phyloP scores from a whole-genome alignment of 1,139 yeast species.

The Magnusiomyces ingens region DNA sequence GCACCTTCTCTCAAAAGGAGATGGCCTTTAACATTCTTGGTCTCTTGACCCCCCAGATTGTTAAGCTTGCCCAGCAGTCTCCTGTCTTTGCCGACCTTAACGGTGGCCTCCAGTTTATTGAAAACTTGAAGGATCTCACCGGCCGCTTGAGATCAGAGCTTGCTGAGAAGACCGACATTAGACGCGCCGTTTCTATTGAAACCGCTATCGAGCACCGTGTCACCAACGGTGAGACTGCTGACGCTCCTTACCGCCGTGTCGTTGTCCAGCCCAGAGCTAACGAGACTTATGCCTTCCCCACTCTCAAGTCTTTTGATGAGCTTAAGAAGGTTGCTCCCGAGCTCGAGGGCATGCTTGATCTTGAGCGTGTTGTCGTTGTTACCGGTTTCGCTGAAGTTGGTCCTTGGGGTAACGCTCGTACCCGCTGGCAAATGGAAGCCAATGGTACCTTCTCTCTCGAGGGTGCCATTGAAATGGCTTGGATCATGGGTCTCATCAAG shows the following conservation, averaged over 20 bases:
- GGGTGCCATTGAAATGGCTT: conserved; percentile 98
- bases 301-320: conserved; percentile 66
- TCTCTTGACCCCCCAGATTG: conserved; percentile 79
- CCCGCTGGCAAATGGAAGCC: conserved; percentile 99
- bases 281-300: conserved; percentile 90
- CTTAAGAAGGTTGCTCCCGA: conserved; percentile 61
- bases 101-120: conserved; percentile 94
- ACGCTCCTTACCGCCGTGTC: conserved; percentile 73
- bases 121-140: conserved; percentile 85
- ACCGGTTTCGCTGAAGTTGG: conserved; percentile 98
- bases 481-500: conserved; percentile 97
- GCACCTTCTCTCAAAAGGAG: conserved; percentile 97
- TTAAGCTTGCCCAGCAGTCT: conserved; percentile 80
- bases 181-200: conserved; percentile 94
- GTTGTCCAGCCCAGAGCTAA: conserved; percentile 86
- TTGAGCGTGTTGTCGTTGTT: conserved; percentile 85
- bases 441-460: conserved; percentile 92
- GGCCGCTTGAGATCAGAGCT: conserved; percentile 74
- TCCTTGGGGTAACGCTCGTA: conserved; percentile 99
- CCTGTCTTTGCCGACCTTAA: conserved; percentile 97
- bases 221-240: conserved; percentile 84
- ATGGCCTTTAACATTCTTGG: conserved; percentile 98
- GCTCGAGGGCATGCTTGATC: conserved; percentile 84
- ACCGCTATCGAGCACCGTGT: conserved; percentile 89
- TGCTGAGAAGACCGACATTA: conserved; percentile 78